These are phyloP conservation scores for Apophysomyces elegans DNA, from an alignment of 371 early-diverging fungal genomes.

Conservation along the genomic window DNA sequence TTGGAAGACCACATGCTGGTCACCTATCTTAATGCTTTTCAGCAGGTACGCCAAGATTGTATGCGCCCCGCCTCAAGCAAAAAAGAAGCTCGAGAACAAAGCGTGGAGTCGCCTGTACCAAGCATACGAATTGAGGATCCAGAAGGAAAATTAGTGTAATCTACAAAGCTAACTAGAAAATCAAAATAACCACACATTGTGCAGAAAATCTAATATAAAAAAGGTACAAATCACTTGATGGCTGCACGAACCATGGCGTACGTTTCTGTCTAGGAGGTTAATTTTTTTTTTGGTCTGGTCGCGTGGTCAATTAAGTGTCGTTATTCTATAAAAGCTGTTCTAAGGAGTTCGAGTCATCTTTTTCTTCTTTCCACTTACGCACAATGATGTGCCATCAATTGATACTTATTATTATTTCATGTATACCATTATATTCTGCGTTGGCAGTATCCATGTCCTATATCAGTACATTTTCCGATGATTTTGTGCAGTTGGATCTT, in stretches of 20 bases:
- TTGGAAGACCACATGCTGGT: constrained; percentile 57
- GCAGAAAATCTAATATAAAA: not conserved
- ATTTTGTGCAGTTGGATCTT: constrained; percentile 14
- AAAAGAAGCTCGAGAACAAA: not conserved
- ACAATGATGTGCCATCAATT: not conserved
- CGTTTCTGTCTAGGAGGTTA: not conserved
- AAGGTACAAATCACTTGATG: not conserved
- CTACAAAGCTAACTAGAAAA: not conserved
- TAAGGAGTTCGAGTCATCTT: not conserved
- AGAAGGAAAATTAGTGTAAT: constrained; percentile 15
- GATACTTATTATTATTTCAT: not conserved
- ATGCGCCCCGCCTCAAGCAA: constrained; percentile 26
- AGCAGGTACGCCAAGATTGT: constrained; percentile 43
- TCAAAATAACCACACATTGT: not conserved
- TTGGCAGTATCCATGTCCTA: not conserved
- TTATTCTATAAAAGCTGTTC: not conserved
- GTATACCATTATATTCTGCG: not conserved
- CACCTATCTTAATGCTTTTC: constrained; percentile 51
- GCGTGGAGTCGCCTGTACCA: constrained; percentile 11
- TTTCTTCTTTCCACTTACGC: not conserved
- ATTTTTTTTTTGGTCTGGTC: not conserved
- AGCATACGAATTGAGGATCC: constrained; percentile 24
- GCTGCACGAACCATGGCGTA: not conserved
- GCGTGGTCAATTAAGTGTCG: not conserved
- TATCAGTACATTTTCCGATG: not conserved